A percentile compares a stretch with the other conserved stretches of the same genome.
phyloP scores from a whole-genome alignment of 225 moss, liverwort and hornwort genomes.

The Polytrichum commune region DNA sequence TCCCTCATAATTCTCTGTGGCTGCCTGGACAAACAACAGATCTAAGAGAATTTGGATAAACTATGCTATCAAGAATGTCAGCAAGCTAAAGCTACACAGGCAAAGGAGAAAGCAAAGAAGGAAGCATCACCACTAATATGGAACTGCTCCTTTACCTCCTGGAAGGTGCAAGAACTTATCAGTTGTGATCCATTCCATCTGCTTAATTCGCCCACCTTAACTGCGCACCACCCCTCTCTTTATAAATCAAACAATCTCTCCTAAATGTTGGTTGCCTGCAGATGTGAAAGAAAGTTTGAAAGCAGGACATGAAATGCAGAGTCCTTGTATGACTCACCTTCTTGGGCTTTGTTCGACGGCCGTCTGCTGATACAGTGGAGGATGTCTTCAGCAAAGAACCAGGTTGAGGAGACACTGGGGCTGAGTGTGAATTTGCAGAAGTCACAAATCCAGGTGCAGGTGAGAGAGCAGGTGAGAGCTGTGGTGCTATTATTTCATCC shows the following conservation, averaged over 20 bases:
- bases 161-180: constrained; percentile 48
- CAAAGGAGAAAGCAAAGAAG: constrained; percentile 33
- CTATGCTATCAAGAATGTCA: constrained; percentile 18
- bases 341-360: constrained; percentile 57
- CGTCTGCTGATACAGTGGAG: constrained; percentile 50
- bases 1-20: constrained; percentile 13
- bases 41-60: neutral
- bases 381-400: constrained; percentile 38
- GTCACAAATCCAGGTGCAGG: constrained; percentile 22
- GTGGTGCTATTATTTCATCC: constrained; percentile 30
- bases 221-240: constrained; percentile 61
- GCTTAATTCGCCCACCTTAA: constrained; percentile 56
- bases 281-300: constrained; percentile 31
- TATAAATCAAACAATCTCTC: constrained; percentile 40
- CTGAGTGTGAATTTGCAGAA: constrained; percentile 29
- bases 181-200: constrained; percentile 62
- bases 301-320: constrained; percentile 23
- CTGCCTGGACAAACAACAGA: constrained; percentile 12
- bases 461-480: constrained; percentile 33
- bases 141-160: constrained; percentile 60
- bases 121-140: constrained; percentile 53
- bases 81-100: constrained; percentile 1
- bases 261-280: constrained; percentile 28
- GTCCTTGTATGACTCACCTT: constrained; percentile 49
- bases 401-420: constrained; percentile 46